Conservation (phyloP, 1,284 basidiomycete genomes). For the Coniophora puteana region DNA sequence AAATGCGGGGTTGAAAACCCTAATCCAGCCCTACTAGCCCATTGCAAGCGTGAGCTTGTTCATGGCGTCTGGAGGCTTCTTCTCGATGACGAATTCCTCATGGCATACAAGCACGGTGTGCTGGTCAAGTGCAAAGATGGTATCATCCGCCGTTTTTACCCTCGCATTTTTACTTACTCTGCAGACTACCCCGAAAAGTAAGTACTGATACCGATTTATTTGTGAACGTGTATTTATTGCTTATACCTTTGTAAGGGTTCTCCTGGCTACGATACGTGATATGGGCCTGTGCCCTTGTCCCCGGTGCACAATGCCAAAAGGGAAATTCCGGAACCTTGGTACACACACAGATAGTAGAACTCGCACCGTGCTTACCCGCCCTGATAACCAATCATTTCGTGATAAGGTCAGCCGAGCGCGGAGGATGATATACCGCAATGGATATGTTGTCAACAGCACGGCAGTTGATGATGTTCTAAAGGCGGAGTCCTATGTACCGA, state of each 20-base stretch:
- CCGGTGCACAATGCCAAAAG: constrained; percentile 21
- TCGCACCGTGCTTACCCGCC: neutral
- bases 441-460: constrained; percentile 9
- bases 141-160: constrained; percentile 14
- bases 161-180: constrained; percentile 21
- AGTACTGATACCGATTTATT: neutral
- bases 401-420: constrained; percentile 8
- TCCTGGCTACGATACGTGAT: constrained; percentile 24
- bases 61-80: constrained; percentile 23
- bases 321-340: constrained; percentile 9
- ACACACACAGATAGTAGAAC: neutral
- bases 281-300: constrained; percentile 29
- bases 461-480: constrained; percentile 11
- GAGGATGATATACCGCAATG: constrained; percentile 13
- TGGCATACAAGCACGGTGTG: constrained; percentile 18
- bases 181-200: constrained; percentile 29
- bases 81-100: constrained; percentile 21
- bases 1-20: too few species aligned
- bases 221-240: neutral
- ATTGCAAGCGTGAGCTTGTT: constrained; percentile 26
- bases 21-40: too few species aligned
- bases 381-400: constrained; percentile 2
- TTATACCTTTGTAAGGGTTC: constrained; percentile 14
- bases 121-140: constrained; percentile 17
- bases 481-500: constrained; percentile 14